Percentiles rank a stretch among this genome's conserved stretches.
phyloP scores from a whole-genome alignment of 2,329 filamentous ascomycete species.

The Fusarium nodosum region DNA sequence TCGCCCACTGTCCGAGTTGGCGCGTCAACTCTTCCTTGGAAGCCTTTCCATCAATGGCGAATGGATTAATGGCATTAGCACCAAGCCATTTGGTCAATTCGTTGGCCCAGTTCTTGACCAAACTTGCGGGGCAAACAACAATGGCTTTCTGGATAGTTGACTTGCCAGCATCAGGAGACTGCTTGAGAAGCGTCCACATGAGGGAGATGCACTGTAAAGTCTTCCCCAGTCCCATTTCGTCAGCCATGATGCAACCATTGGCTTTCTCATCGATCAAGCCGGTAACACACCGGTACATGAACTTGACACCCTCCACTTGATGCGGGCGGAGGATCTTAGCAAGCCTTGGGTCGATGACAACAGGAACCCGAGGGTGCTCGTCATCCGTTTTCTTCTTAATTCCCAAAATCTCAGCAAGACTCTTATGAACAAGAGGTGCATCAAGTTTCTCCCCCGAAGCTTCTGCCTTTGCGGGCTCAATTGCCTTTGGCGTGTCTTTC shows the following conservation, averaged over 20 bases:
- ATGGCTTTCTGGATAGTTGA: constrained; percentile 95
- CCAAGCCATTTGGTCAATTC: constrained; percentile 97
- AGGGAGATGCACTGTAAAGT: constrained; percentile 96
- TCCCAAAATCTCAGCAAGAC: constrained; percentile 92
- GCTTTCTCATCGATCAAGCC: constrained; percentile 95
- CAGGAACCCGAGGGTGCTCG: constrained; percentile 88
- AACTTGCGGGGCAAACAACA: constrained; percentile 94
- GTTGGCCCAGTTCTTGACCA: constrained; percentile 98
- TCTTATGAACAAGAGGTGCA: constrained; percentile 90
- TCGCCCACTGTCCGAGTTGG: constrained; percentile 95
- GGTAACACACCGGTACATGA: constrained; percentile 94
- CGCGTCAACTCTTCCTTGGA: constrained; percentile 92
- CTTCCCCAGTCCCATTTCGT: constrained; percentile 98
- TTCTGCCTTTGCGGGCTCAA: constrained; percentile 50
- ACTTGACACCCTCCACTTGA: constrained; percentile 98
- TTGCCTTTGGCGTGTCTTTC: constrained; percentile 56
- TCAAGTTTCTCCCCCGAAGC: constrained; percentile 69
- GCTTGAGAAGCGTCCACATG: constrained; percentile 96
- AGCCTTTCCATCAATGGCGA: constrained; percentile 96
- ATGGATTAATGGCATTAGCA: constrained; percentile 88
- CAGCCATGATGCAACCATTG: constrained; percentile 98
- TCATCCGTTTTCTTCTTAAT: constrained; percentile 90
- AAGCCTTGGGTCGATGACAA: constrained; percentile 93
- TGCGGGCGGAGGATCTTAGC: constrained; percentile 93
- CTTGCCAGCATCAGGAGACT: constrained; percentile 95